These are phyloP conservation scores for Lodderomyces metapsilosis DNA, from an alignment of 1,139 yeast species.

Conservation along the genomic window DNA sequence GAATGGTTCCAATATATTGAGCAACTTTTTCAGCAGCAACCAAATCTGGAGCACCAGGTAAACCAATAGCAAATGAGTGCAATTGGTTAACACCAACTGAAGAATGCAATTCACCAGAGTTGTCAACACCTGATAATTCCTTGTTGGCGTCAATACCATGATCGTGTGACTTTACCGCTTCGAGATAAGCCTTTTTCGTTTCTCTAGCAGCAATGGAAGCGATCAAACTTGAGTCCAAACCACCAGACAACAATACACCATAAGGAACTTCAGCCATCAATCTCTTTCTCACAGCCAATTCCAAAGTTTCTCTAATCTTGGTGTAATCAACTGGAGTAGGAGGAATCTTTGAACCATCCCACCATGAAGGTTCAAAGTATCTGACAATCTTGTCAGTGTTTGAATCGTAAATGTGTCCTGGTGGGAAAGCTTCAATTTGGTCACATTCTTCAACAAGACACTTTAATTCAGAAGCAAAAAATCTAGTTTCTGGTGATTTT, in stretches of 20 bases:
- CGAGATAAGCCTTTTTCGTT: constrained; percentile 65
- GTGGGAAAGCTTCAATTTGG: constrained; percentile 90
- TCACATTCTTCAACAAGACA: constrained; percentile 95
- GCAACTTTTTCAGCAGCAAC: constrained; percentile 97
- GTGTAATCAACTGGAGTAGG: constrained; percentile 69
- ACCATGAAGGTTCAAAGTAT: constrained; percentile 92
- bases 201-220: constrained; percentile 97
- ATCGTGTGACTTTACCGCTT: constrained; percentile 56
- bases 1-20: constrained; percentile 89
- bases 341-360: constrained; percentile 79
- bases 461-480: constrained; percentile 92
- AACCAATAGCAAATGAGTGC: constrained; percentile 96
- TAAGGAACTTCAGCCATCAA: constrained; percentile 99
- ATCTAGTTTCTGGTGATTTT: constrained; percentile 68
- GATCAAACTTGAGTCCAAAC: constrained; percentile 92
- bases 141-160: constrained; percentile 51
- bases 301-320: constrained; percentile 74
- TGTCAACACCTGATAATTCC: constrained; percentile 90
- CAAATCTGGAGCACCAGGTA: constrained; percentile 97
- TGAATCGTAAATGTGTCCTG: constrained; percentile 96
- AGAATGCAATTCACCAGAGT: constrained; percentile 73
- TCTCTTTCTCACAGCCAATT: constrained; percentile 96
- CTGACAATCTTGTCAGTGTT: constrained; percentile 80
- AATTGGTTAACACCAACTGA: constrained; percentile 75
- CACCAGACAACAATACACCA: constrained; percentile 96